Evolutionary conservation across 2,329 filamentous ascomycete species (phyloP), one percentile per base, ranked within the genome.

Genomic region (Cladophialophora yegresii): DNA sequence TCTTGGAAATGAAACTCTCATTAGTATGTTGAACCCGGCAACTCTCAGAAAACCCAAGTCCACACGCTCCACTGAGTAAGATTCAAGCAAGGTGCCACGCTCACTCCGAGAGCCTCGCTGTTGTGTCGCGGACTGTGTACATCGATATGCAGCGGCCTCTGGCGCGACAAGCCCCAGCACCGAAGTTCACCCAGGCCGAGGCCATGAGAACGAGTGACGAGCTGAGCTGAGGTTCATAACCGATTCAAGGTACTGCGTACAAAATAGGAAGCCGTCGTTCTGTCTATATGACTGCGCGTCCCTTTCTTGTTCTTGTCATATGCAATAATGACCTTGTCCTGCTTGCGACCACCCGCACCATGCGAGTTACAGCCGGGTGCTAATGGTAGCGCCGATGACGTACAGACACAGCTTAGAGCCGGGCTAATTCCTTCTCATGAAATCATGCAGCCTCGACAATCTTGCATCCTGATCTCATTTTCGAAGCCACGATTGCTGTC

Each of bases 371-470:
- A 36, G 32, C 8, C 33, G 33, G 12, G 16, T 40, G 36, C 7
- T 1, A 20, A 2, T 43, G 26, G 26, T 43, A 13, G 16, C 36
- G 36, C 36, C 13, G n/a, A 8, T n/a, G 36, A 20, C 16, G 16
- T 16, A 20, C 51, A 16, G 22, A 33, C n/a, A 54, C n/a, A 16
- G 28, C 23, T 32, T 54, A 54, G 51, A 26, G 20, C 26, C 50
- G 32, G 26, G 32, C 28, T 30, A 28, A 32, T 28, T 13, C 47
- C 22, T 26, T 20, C 8, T 43, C 36, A 43, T 43, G 36, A 43
- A n/a, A 12, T n/a, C 36, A 40, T 40, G 36, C 36, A 40, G 36
- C 47, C 13, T 50, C 47, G 47, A 50, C 47, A 50, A 50, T 50
- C 47, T 50, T 50, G 47, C 47, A 7, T 26, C 47, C 47, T 50